A percentile compares a stretch with the other conserved stretches of the same genome.
Conservation (phyloP, 805 yeast species). For the Kurtzmaniella fragi region DNA sequence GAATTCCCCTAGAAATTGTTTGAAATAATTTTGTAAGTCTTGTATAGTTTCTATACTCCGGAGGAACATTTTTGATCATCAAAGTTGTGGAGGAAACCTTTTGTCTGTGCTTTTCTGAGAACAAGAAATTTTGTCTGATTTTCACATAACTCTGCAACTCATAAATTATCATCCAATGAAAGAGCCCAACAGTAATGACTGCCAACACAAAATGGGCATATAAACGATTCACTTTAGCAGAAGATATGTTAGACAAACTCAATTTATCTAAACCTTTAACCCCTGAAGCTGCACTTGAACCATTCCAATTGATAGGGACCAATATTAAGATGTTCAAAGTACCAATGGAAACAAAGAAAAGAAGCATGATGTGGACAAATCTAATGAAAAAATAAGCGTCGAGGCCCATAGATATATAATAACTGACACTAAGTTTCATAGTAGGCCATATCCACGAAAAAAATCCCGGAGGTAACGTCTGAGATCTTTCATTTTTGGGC, state of each 20-base stretch:
- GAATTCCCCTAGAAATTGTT: constrained; percentile 50
- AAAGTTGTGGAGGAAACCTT: constrained; percentile 26
- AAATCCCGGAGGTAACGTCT: constrained; percentile 36
- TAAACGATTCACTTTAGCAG: constrained; percentile 42
- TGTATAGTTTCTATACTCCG: constrained; percentile 17
- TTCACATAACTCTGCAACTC: constrained; percentile 53
- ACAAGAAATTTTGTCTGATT: constrained; percentile 41
- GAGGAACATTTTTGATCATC: constrained; percentile 45
- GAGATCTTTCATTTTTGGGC: constrained; percentile 33
- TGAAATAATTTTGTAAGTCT: constrained; percentile 24
- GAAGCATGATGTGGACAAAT: constrained; percentile 46
- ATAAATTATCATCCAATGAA: constrained; percentile 49
- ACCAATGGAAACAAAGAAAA: constrained; percentile 50
- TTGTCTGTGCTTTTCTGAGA: constrained; percentile 18
- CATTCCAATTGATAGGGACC: constrained; percentile 57
- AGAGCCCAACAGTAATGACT: constrained; percentile 46
- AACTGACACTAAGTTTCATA: constrained; percentile 32
- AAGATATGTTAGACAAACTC: constrained; percentile 67
- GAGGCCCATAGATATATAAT: constrained; percentile 51
- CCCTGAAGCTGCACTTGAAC: constrained; percentile 19
- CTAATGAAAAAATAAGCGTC: constrained; percentile 75
- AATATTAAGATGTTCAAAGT: constrained; percentile 53
- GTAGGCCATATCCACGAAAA: constrained; percentile 54
- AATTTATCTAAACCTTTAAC: constrained; percentile 58
- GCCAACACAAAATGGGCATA: constrained; percentile 63